Evolutionary conservation across 768 basidiomycete genomes (phyloP).

Genomic region (Amanita exitialis): DNA sequence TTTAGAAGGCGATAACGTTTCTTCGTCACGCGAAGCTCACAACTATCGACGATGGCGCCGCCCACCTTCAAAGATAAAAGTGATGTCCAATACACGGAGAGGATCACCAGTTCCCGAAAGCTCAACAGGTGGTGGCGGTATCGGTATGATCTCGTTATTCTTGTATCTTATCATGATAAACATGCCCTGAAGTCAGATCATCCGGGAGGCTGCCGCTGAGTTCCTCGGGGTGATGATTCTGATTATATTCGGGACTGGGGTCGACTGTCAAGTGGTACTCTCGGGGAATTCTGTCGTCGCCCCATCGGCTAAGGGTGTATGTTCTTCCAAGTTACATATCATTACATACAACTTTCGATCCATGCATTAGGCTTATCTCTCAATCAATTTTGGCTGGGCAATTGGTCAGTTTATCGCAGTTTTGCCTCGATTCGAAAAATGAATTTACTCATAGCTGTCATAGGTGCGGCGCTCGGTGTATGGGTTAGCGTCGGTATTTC

Average conservation of each 20-base stretch:
- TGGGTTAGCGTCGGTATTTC: slow-evolving; percentile 39
- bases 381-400: slow-evolving; percentile 34
- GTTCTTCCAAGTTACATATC: slow-evolving; percentile 8
- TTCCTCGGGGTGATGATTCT: slow-evolving; percentile 45
- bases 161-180: not conserved
- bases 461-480: slow-evolving; percentile 36
- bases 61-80: not conserved
- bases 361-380: slow-evolving; percentile 25
- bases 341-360: not conserved
- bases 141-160: slow-evolving; percentile 11
- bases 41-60: not conserved
- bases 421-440: not conserved
- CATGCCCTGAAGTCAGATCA: slow-evolving; percentile 12
- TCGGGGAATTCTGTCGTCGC: slow-evolving; percentile 29
- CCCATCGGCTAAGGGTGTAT: slow-evolving; percentile 35
- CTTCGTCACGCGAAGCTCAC: not conserved
- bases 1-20: not conserved
- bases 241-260: slow-evolving; percentile 40
- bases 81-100: not conserved
- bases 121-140: slow-evolving; percentile 20
- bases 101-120: not conserved
- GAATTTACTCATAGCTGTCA: not conserved
- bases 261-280: slow-evolving; percentile 38
- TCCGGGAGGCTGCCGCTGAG: slow-evolving; percentile 36
- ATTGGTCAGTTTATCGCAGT: slow-evolving; percentile 18